Base-by-base conservation (phyloP, 768 basidiomycete genomes). In the Cyathus striatus region DNA sequence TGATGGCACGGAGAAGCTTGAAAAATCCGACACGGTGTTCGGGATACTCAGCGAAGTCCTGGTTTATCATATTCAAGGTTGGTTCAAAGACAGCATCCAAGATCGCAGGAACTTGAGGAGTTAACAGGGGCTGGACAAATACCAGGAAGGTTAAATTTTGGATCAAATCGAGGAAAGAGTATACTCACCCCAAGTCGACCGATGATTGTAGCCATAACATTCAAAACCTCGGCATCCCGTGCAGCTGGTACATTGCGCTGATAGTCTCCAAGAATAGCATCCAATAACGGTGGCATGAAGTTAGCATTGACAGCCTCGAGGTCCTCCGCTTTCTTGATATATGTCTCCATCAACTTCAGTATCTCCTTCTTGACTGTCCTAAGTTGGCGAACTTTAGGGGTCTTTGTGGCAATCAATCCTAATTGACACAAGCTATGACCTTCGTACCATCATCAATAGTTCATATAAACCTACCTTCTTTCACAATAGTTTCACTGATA, bases 321-420 rank as follows among this genome's bases (percentile, higher is more conserved):
- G 56, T 99, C 95, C 62, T 97, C 96, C 9, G 96, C 93, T 66
- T 93, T 94, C 67, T 84, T 89, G 63, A 98, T 86, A 62, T 97
- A 98, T 1, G 90, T 96, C 63, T 99, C 96, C 79, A 98, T 94
- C 41, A 97, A 66, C 69, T 92, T 94, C 50, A 99, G 65, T 36
- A 98, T 91, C 62, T 99, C 96, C 68, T 98, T 98, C 72, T 98
- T 98, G 53, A 99, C 94, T 3, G 95, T 97, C 47, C 96, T 76
- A 41, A 98, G 68, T 49, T 90, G 84, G 46, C 96, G 82, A 52
- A 98, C 81, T 73, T 96, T 96, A 6, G 95, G 94, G 2, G 94
- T 98, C 67, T 94, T 94, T 13, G 95, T 97, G 4, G 93, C 92
- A 58, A 97, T 83, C 30, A 82, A 64, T 23, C 93, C 91, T 94